A percentile compares a stretch with the other conserved stretches of the same genome.
Evolutionary conservation across 345 rosid genomes (phyloP).

Genomic region (Salix exigua): DNA sequence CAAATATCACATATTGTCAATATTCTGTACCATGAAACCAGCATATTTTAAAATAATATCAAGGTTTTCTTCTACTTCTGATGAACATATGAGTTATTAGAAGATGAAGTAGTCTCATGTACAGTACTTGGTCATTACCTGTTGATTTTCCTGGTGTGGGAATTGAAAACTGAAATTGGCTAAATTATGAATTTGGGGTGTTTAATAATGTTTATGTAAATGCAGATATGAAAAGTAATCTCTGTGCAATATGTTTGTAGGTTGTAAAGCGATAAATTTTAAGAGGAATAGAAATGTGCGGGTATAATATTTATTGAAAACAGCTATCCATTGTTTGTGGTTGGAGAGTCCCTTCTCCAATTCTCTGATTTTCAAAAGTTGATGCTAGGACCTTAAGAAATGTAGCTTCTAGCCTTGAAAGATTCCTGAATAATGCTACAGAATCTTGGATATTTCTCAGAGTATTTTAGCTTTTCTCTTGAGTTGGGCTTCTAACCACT

Average conservation of each 20-base stretch:
- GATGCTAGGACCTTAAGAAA: no score
- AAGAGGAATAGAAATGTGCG: not conserved
- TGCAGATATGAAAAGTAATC: no score
- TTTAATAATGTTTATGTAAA: no score
- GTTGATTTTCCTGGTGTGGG: not conserved
- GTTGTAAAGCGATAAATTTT: not conserved
- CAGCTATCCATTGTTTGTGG: not conserved
- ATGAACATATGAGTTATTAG: not conserved
- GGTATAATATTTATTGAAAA: no score
- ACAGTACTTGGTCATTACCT: not conserved
- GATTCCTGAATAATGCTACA: not conserved
- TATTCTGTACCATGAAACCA: no score
- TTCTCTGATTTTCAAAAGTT: not conserved
- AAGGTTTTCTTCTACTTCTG: no score
- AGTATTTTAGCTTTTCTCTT: not conserved
- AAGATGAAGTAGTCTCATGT: not conserved
- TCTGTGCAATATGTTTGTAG: not conserved
- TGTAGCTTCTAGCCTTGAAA: not conserved
- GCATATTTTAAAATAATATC: no score
- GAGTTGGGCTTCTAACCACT: not conserved
- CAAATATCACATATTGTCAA: no score
- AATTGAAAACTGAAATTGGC: not conserved
- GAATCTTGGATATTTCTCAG: not conserved
- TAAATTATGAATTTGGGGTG: no score
- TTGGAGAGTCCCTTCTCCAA: not conserved